Conservation (phyloP, 179 eudicot species). For the Camellia oleifera region DNA sequence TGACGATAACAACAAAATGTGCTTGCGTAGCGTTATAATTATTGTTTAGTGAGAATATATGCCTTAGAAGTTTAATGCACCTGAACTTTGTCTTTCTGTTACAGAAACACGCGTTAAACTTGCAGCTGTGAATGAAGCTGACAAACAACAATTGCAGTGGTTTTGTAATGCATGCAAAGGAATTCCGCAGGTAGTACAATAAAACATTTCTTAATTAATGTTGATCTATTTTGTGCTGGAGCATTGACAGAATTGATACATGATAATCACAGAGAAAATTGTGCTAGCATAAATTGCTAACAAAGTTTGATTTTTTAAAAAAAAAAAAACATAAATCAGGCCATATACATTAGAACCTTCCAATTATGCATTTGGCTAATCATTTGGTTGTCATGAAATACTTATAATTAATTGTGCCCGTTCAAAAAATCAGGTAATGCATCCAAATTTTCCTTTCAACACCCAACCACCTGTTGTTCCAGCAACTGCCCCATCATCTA, state of each 20-base stretch:
- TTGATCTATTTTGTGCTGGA: neutral
- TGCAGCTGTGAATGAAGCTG: slow-evolving; percentile 49
- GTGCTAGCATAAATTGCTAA: neutral
- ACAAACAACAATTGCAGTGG: slow-evolving; percentile 65
- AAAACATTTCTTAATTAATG: neutral
- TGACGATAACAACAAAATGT: too few relatives aligned
- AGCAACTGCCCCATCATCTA: slow-evolving; percentile 32
- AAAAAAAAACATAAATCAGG: too few relatives aligned
- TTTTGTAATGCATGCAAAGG: slow-evolving; percentile 96
- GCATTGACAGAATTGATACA: neutral
- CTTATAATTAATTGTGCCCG: neutral
- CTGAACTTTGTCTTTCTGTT: slow-evolving; percentile 12
- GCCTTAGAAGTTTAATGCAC: neutral
- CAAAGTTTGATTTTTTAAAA: too few relatives aligned
- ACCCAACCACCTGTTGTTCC: slow-evolving; percentile 30
- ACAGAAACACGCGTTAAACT: slow-evolving; percentile 78
- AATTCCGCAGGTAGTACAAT: slow-evolving; percentile 92
- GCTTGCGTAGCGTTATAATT: neutral
- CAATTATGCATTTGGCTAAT: neutral
- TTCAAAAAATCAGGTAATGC: slow-evolving; percentile 49
- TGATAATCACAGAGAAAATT: neutral
- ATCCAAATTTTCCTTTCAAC: slow-evolving; percentile 68
- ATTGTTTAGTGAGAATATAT: neutral
- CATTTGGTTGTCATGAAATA: neutral
- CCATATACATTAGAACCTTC: neutral